phyloP scores from a whole-genome alignment of 1,284 basidiomycete species.

The Irpex rosettiformis region DNA sequence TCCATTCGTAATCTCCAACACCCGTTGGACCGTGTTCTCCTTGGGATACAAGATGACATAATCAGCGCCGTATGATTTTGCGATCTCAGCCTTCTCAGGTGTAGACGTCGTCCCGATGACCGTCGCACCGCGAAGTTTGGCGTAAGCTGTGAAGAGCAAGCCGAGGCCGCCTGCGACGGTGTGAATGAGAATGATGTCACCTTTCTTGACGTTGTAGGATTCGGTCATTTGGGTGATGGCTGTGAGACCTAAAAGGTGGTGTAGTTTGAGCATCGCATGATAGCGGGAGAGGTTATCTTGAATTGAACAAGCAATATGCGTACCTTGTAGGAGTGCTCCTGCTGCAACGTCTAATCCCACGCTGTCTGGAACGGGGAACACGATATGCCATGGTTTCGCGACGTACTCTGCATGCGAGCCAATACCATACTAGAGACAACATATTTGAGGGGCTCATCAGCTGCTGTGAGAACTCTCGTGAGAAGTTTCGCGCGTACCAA shows the following conservation, averaged over 20 bases:
- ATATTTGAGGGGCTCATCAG: too few species aligned
- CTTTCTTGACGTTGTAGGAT: slow-evolving; percentile 78
- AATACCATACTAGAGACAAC: slow-evolving; percentile 17
- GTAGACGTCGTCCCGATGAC: slow-evolving; percentile 96
- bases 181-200: slow-evolving; percentile 76
- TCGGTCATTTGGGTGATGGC: slow-evolving; percentile 80
- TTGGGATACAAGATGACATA: slow-evolving; percentile 82
- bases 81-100: slow-evolving; percentile 80
- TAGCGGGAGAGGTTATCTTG: neutral
- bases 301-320: neutral
- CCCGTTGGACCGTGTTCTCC: slow-evolving; percentile 68
- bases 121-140: slow-evolving; percentile 74
- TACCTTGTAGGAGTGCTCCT: slow-evolving; percentile 68
- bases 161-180: slow-evolving; percentile 85
- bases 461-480: too few species aligned
- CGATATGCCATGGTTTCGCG: slow-evolving; percentile 60
- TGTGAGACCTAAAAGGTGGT: slow-evolving; percentile 47
- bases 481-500: too few species aligned
- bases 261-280: neutral
- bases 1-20: slow-evolving; percentile 78
- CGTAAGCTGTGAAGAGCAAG: slow-evolving; percentile 57
- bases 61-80: slow-evolving; percentile 78
- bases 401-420: slow-evolving; percentile 77
- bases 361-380: slow-evolving; percentile 57
- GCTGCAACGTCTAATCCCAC: slow-evolving; percentile 68